Base-by-base conservation (phyloP, 495 filamentous ascomycete genomes). In the Lasiosphaeria miniovina region DNA sequence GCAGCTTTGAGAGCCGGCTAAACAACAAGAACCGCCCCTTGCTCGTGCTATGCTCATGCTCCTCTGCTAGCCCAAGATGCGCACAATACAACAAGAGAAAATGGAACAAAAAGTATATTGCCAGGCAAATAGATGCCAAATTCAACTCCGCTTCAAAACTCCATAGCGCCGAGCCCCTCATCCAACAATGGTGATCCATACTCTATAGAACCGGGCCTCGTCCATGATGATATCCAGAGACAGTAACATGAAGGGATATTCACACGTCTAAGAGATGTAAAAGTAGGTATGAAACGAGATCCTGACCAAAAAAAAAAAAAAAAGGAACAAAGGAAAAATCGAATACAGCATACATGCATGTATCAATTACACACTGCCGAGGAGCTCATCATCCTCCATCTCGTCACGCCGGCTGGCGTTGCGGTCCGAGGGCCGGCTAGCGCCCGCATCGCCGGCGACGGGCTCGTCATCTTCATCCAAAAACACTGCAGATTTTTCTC, bases 301-400 rank as follows among this genome's bases (percentile, higher is more conserved):
- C 24, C 24, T 1, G 24, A n/a, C n/a, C n/a, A n/a, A 24, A 24
- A 24, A 24, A 2, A 24, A 24, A 24, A 24, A 24, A 24, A 24
- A 24, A 24, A 24, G 24, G 24, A 2, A 24, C 24, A 24, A 24
- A 24, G 24, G 24, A 24, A 24, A 24, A 24, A 24, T 24, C 24
- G 24, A 24, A 24, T 24, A 24, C 24, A 24, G 24, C 24, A 24
- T 24, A 24, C 24, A 24, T 24, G 24, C 24, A 24, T 24, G 24
- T 24, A 24, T 24, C 24, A 24, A 24, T 24, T 24, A 24, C 24
- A 24, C 24, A 2, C 24, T 24, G 24, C 24, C 67, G 36, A 72
- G 32, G 8, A 72, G 40, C 61, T 70, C 69, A 14, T 70, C 69
- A 43, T 72, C 67, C 36, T 70, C 63, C 11, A 68, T 14, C 31